phyloP scores from a whole-genome alignment of 306 rosid genomes.

The Begonia loranthoides region DNA sequence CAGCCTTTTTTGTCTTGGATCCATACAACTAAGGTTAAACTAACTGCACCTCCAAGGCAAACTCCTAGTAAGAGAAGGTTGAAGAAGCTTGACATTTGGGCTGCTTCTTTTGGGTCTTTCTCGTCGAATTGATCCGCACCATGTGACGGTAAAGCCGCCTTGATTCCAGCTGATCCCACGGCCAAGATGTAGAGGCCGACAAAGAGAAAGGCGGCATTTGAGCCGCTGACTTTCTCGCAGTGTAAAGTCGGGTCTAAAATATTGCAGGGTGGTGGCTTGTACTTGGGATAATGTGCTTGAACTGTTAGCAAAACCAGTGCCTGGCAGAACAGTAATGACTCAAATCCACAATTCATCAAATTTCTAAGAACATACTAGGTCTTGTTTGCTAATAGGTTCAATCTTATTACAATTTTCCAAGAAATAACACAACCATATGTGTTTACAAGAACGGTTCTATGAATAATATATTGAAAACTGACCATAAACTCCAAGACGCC shows the following conservation, averaged over 20 bases:
- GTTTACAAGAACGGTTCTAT: too few relatives aligned
- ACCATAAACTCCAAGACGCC: conserved; percentile 63
- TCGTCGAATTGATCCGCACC: conserved; percentile 91
- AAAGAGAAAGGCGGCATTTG: conserved; percentile 45
- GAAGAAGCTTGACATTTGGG: conserved; percentile 64
- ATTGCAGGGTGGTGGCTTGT: conserved; percentile 46
- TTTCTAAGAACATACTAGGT: too few relatives aligned
- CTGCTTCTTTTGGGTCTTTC: conserved; percentile 54
- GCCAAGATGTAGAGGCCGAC: conserved; percentile 53
- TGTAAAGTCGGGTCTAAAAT: conserved; percentile 13
- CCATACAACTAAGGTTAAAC: conserved; percentile 72
- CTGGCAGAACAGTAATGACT: conserved; percentile 16
- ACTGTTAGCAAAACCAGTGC: conserved; percentile 47
- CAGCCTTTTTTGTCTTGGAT: conserved; percentile 65
- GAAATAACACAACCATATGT: too few relatives aligned
- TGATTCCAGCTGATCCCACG: conserved; percentile 49
- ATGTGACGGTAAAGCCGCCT: conserved; percentile 73
- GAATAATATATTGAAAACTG: conserved; percentile 1
- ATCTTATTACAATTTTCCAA: too few relatives aligned
- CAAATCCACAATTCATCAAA: too few relatives aligned
- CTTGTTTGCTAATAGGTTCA: too few relatives aligned
- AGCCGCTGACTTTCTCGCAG: conserved; percentile 31
- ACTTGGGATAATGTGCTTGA: conserved; percentile 63
- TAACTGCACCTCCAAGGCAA: conserved; percentile 51
- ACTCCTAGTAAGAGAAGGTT: conserved; percentile 48